phyloP scores from a whole-genome alignment of 805 yeast genomes.

The Metschnikowia chrysomelidarum region DNA sequence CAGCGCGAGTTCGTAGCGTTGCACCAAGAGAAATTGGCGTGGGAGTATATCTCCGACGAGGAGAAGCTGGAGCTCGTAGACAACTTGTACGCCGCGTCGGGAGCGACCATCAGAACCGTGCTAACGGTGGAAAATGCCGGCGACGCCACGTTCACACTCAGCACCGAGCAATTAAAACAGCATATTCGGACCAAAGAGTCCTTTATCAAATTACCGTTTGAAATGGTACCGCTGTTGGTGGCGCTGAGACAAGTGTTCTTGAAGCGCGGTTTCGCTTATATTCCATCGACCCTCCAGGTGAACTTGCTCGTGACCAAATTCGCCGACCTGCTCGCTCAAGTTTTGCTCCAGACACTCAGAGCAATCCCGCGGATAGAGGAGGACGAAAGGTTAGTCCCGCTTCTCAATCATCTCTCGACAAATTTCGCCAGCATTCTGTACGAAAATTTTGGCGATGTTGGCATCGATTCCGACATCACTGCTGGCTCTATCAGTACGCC shows the following conservation, averaged over 20 bases:
- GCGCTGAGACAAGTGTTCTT: conserved; percentile 69
- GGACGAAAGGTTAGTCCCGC: conserved; percentile 84
- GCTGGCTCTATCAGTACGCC: conserved; percentile 57
- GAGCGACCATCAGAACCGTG: conserved; percentile 38
- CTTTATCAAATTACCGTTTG: conserved; percentile 85
- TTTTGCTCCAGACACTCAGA: conserved; percentile 67
- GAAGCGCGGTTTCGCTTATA: conserved; percentile 71
- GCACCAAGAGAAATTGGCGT: conserved; percentile 55
- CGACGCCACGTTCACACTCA: conserved; percentile 27
- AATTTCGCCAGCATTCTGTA: conserved; percentile 47
- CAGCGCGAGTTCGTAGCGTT: conserved; percentile 67
- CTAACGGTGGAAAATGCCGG: conserved; percentile 32
- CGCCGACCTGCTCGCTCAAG: conserved; percentile 46
- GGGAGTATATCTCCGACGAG: conserved; percentile 63
- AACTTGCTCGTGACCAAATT: conserved; percentile 71
- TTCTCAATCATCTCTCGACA: conserved; percentile 71
- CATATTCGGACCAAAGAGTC: conserved; percentile 54
- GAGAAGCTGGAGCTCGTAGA: conserved; percentile 55
- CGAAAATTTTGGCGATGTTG: conserved; percentile 46
- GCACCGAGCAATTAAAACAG: conserved; percentile 50
- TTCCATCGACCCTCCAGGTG: conserved; percentile 79
- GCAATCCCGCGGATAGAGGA: conserved; percentile 83
- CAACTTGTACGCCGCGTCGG: conserved; percentile 55
- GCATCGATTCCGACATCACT: conserved; percentile 46
- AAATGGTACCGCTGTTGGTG: conserved; percentile 74